Evolutionary conservation across 2,329 filamentous ascomycete genomes (phyloP), one percentile per base, ranked within the genome.

Genomic region (Delphinella strobiligena): DNA sequence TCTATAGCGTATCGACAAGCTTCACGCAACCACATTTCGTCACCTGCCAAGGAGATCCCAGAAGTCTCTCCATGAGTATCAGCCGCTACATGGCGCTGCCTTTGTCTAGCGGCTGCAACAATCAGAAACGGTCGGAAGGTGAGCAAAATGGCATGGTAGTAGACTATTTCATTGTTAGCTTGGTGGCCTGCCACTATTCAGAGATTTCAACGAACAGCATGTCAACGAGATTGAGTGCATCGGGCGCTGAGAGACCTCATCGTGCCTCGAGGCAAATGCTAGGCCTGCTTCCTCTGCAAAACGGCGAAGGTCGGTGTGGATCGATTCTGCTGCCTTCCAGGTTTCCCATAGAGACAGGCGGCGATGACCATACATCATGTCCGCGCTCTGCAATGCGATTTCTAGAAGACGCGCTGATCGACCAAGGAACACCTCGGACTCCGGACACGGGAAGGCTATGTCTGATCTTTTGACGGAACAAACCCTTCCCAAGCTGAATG

Each of bases 1-100:
- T 55, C 51, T 19, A 48, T 51, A 1, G 54, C 54, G 18, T 51
- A 46, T 36, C 54, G 40, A 33, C 54, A 56, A 1, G 54, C 54
- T 19, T 54, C 52, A 31, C 54, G 43, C 7, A 56, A 46, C 54
- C 54, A 56, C 43, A 56, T 55, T 4, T 45, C 44, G 31, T 34
- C 42, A n/a, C 45, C 41, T 4, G 40, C 35, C 15, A 52, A 31
- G 16, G 31, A 33, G 31, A 17, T 8, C n/a, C n/a, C 31, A 33
- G 31, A 14, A 9, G 16, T 14, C 9, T 14, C 31, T 33, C 8
- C 31, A 33, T 8, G 12, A 14, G 8, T 17, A 9, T 8, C 8
- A 8, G 9, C n/a, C 9, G 31, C 8, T 8, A 33, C 8, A 17
- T 14, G 31, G 15, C 31, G 31, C 16, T 33, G 31, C 31, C 16